Conservation (phyloP, 441 rosid species). For the Jatropha podagrica region DNA sequence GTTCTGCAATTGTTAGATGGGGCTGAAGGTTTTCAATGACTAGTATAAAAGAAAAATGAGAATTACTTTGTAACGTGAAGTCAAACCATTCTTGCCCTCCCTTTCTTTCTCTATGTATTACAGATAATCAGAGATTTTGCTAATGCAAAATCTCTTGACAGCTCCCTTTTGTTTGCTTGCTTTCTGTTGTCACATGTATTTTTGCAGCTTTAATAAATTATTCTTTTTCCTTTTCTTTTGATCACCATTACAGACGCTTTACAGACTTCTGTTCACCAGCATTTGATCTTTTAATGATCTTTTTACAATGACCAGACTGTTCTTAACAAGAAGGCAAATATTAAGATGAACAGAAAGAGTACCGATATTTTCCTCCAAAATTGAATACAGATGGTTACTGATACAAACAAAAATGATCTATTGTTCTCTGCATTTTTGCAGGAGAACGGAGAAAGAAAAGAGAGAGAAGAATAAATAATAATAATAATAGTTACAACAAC, state of each 20-base stretch:
- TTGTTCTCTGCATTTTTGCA: slow-evolving; percentile 2
- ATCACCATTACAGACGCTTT: not conserved
- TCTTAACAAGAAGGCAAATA: not conserved
- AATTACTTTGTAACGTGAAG: slow-evolving; percentile 15
- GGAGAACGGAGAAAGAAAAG: not conserved
- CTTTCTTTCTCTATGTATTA: slow-evolving; percentile 11
- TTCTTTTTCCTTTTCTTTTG: slow-evolving; percentile 20
- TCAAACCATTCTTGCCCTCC: slow-evolving; percentile 15
- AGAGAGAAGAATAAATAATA: not conserved
- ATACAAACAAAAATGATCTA: slow-evolving; percentile 7
- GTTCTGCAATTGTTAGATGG: slow-evolving; percentile 84
- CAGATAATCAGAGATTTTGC: slow-evolving; percentile 19
- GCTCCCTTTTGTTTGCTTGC: slow-evolving; percentile 17
- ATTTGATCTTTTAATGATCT: not conserved
- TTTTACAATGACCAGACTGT: not conserved
- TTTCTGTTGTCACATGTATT: slow-evolving; percentile 18
- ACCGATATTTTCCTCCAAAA: slow-evolving; percentile 2
- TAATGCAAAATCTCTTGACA: slow-evolving; percentile 16
- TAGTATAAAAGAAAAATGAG: slow-evolving; percentile 7
- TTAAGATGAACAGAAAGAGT: not conserved
- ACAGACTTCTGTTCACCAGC: not conserved
- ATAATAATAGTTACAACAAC: slow-evolving; percentile 12
- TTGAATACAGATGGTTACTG: slow-evolving; percentile 5
- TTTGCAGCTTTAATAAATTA: slow-evolving; percentile 26
- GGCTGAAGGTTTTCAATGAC: slow-evolving; percentile 39